phyloP scores from a whole-genome alignment of 2,329 filamentous ascomycete genomes.

The Ilyonectria mors-panacis region DNA sequence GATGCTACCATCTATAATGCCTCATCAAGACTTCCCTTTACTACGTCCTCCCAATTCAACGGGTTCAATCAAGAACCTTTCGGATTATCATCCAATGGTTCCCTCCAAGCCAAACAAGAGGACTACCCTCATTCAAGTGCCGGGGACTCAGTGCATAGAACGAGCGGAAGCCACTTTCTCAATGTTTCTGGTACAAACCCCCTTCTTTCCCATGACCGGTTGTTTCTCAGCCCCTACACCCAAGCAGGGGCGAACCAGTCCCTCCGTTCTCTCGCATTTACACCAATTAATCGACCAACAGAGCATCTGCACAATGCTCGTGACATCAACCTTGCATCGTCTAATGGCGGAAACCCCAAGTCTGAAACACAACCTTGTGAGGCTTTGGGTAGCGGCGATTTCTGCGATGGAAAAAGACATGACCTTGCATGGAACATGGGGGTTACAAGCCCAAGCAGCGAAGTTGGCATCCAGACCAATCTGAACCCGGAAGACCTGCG shows the following conservation, averaged over 20 bases:
- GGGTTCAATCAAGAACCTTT: conserved; percentile 47
- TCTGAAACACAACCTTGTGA: conserved; percentile 47
- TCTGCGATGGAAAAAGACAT: conserved; percentile 48
- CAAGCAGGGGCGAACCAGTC: conserved; percentile 40
- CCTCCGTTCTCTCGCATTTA: conserved; percentile 49
- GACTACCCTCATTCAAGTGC: conserved; percentile 40
- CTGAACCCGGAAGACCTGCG: conserved; percentile 45
- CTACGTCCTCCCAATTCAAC: conserved; percentile 42
- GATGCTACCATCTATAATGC: conserved; percentile 52
- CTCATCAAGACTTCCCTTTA: conserved; percentile 50
- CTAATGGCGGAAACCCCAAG: conserved; percentile 40
- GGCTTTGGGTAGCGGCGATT: conserved; percentile 35
- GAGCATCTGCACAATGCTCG: conserved; percentile 37
- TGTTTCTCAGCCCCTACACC: conserved; percentile 48
- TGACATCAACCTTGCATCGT: conserved; percentile 28
- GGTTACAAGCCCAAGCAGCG: conserved; percentile 40
- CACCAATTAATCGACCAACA: conserved; percentile 47
- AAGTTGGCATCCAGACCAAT: conserved; percentile 42
- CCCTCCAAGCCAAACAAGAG: conserved; percentile 49
- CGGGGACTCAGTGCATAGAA: conserved; percentile 39
- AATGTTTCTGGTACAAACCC: conserved; percentile 51
- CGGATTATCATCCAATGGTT: conserved; percentile 41
- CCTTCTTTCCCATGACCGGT: conserved; percentile 52
- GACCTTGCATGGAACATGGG: conserved; percentile 44
- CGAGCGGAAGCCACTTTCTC: conserved; percentile 46